phyloP scores from a whole-genome alignment of 768 basidiomycete genomes.

The Russula virescens region DNA sequence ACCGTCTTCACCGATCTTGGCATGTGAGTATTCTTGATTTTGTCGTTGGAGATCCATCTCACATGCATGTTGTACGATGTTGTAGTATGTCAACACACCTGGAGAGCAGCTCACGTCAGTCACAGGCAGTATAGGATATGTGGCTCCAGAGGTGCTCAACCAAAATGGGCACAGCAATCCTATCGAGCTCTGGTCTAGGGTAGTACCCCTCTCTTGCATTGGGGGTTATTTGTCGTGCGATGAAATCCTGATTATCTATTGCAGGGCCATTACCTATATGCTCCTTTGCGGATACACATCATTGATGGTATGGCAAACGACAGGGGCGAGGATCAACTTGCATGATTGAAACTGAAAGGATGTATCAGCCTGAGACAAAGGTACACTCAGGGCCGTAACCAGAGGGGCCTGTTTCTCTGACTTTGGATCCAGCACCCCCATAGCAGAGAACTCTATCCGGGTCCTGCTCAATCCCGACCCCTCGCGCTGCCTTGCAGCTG shows the following conservation, averaged over 20 bases:
- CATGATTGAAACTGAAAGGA: slow-evolving; percentile 95
- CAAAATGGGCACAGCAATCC: too few species aligned
- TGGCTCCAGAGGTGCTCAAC: too few species aligned
- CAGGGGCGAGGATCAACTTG: slow-evolving; percentile 78
- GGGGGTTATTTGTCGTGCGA: too few species aligned
- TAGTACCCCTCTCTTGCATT: slow-evolving; percentile 32
- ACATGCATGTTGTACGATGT: too few species aligned
- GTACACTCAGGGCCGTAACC: too few species aligned
- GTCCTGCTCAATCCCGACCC: too few species aligned
- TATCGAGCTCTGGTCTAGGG: slow-evolving; percentile 96
- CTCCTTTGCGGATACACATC: slow-evolving; percentile 95
- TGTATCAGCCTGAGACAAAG: slow-evolving; percentile 68
- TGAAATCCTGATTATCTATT: background rate
- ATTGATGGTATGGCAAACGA: slow-evolving; percentile 85
- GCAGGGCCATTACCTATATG: slow-evolving; percentile 86
- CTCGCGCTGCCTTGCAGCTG: slow-evolving; percentile 60
- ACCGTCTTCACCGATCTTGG: slow-evolving; percentile 97
- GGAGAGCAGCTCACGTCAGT: slow-evolving; percentile 66
- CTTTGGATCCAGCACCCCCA: too few species aligned
- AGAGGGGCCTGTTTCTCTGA: too few species aligned
- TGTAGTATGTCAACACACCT: slow-evolving; percentile 60
- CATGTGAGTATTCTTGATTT: slow-evolving; percentile 53
- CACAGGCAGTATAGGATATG: too few species aligned
- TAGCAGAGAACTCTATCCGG: slow-evolving; percentile 82
- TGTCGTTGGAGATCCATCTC: background rate